Percentiles rank a stretch among this genome's conserved stretches.
phyloP scores from a whole-genome alignment of 1,139 yeast species.

The Wickerhamomyces sp. region DNA sequence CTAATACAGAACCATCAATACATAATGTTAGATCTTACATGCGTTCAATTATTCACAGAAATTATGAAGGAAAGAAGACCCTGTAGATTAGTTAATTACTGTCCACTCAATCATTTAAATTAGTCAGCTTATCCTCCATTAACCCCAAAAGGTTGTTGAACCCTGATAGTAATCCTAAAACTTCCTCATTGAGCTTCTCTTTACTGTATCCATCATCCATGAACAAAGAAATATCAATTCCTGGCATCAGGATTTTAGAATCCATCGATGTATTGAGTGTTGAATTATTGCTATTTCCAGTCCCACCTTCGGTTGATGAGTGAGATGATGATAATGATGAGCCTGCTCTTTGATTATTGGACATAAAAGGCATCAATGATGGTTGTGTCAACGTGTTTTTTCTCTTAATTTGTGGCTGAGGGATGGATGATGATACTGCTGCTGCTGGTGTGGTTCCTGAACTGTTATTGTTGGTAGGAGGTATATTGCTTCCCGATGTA shows the following conservation, averaged over 20 bases:
- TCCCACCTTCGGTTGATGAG: constrained; percentile 14
- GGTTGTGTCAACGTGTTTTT: constrained; percentile 15
- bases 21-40: too few relatives aligned
- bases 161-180: constrained; percentile 15
- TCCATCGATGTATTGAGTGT: constrained; percentile 3
- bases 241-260: constrained; percentile 7
- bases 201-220: constrained; percentile 16
- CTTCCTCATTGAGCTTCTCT: constrained; percentile 20
- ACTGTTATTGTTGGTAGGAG: not conserved
- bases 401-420: constrained; percentile 9
- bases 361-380: constrained; percentile 18
- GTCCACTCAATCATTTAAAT: constrained; percentile 14
- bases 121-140: constrained; percentile 23
- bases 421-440: constrained; percentile 63
- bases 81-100: not conserved
- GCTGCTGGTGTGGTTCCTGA: constrained; percentile 28
- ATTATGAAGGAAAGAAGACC: too few relatives aligned
- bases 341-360: constrained; percentile 13
- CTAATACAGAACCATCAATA: too few relatives aligned
- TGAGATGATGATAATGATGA: constrained; percentile 16
- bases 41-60: too few relatives aligned
- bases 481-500: not conserved
- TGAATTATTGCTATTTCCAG: not conserved
- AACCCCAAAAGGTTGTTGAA: constrained; percentile 17
- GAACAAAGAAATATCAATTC: constrained; percentile 17